Conservation (phyloP, 2,329 filamentous ascomycete species). For the Clonostachys rhizophaga region DNA sequence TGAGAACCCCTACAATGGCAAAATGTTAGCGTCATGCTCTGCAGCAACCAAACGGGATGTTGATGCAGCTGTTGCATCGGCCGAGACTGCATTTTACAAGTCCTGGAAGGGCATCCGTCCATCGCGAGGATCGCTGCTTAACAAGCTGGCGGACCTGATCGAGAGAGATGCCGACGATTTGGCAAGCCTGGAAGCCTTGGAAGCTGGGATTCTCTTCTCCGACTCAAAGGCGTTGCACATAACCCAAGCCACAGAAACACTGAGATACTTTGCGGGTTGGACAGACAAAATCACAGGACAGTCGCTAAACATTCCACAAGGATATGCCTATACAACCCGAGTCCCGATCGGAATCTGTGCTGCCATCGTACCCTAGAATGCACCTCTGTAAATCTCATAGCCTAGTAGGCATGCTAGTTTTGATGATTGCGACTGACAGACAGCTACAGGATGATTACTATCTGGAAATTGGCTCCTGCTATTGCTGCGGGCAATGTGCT, state of each 20-base stretch:
- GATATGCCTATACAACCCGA: conserved; percentile 42
- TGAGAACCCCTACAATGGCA: background rate
- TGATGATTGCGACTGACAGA: background rate
- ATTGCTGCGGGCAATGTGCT: conserved; percentile 73
- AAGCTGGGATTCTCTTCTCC: conserved; percentile 66
- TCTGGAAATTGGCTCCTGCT: conserved; percentile 43
- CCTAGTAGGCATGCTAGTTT: background rate
- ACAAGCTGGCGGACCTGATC: conserved; percentile 66
- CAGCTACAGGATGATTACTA: conserved; percentile 49
- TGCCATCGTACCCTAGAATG: conserved; percentile 48
- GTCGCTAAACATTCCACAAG: background rate
- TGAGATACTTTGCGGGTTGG: conserved; percentile 10
- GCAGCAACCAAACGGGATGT: conserved; percentile 18
- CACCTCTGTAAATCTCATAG: conserved; percentile 35
- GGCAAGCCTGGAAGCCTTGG: conserved; percentile 67
- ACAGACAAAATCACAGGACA: background rate
- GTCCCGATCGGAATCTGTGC: conserved; percentile 23
- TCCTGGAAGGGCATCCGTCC: conserved; percentile 33
- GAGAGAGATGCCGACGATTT: conserved; percentile 52
- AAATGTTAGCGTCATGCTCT: background rate
- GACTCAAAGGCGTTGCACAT: conserved; percentile 65
- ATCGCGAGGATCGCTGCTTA: conserved; percentile 64
- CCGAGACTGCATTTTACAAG: conserved; percentile 55
- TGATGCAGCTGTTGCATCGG: conserved; percentile 23
- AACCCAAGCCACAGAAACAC: conserved; percentile 27